Evolutionary conservation across 2,329 filamentous ascomycete species (phyloP), one percentile per base, ranked within the genome.

Genomic region (Aspergillus sp.): DNA sequence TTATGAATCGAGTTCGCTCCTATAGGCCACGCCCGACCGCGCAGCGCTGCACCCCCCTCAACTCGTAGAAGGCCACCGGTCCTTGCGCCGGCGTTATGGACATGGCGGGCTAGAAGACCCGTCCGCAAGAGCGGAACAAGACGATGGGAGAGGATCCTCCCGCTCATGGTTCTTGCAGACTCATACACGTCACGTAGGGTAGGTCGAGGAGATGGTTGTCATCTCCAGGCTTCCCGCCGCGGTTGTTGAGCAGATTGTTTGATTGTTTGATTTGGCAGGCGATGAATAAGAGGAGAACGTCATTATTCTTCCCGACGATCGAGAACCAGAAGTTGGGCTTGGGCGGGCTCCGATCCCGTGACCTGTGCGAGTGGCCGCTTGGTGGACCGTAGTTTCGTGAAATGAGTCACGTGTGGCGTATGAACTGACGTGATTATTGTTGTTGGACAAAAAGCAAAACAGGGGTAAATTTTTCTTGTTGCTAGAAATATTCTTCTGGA

Each of bases 1-100:
- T 96, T 96, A 75, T 96, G 93, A 66, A 96, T 91, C 21, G 88
- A 84, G 69, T 91, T 95, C 51, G 82, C 77, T 39, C 89, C 90
- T 12, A 87, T 81, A n/a, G 90, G 88, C 88, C 90, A 95, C 73
- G 87, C 82, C 61, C 88, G 84, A 80, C 73, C 84, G 78, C 69
- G 85, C 79, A 70, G 83, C 78, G 68, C 86, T 66, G 86, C 79
- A 66, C 84, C 80, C 61, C 83, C 81, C 76, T 90, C 84, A 64
- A 86, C 81, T 66, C 86, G 82, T 59, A 91, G 81, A 37, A 92
- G 82, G 24, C 89, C 89, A 55, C 88, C 87, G 14, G 86, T 85
- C 35, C 87, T 84, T 58, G 87, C 80, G 61, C 82, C 70, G 41
- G 75, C 72, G 62, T 77, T 86, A 75, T 90, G 86, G 66, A 89